Evolutionary conservation across 2,329 filamentous ascomycete species (phyloP).

Genomic region (Aspergillus sclerotialis): DNA sequence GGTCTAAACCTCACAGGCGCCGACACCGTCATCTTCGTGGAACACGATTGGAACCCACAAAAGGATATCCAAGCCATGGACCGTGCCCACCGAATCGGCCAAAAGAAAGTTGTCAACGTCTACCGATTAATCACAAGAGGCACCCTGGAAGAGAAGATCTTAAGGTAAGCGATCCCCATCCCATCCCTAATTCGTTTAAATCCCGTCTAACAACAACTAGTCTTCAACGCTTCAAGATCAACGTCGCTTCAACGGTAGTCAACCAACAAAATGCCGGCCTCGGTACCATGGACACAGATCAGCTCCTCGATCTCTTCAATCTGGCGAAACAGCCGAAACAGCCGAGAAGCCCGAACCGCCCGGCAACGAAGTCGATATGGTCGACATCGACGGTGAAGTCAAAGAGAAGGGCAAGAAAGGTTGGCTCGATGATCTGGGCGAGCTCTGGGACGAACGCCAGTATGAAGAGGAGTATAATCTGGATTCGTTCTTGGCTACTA

Average conservation of each 20-base stretch:
- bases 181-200: no score
- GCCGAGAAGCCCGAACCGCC: constrained; percentile 56
- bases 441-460: constrained; percentile 94
- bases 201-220: no score
- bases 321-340: constrained; percentile 62
- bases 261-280: constrained; percentile 98
- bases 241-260: constrained; percentile 94
- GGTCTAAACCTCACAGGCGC: constrained; percentile 93
- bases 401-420: constrained; percentile 94
- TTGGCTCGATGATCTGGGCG: constrained; percentile 88
- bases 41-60: constrained; percentile 99
- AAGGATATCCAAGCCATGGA: constrained; percentile 99
- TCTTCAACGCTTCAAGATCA: constrained; percentile 98
- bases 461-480: constrained; percentile 98
- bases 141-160: constrained; percentile 95
- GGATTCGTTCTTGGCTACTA: constrained; percentile 89
- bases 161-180: constrained; percentile 52
- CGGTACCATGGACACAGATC: constrained; percentile 94
- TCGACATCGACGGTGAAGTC: constrained; percentile 87
- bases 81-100: constrained; percentile 91
- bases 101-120: constrained; percentile 99
- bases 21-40: constrained; percentile 98
- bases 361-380: constrained; percentile 62
- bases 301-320: constrained; percentile 94
- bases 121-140: constrained; percentile 94